These are phyloP conservation scores for Galeopsis tetrahit DNA, from an alignment of 257 asterid species.

Conservation along the genomic window DNA sequence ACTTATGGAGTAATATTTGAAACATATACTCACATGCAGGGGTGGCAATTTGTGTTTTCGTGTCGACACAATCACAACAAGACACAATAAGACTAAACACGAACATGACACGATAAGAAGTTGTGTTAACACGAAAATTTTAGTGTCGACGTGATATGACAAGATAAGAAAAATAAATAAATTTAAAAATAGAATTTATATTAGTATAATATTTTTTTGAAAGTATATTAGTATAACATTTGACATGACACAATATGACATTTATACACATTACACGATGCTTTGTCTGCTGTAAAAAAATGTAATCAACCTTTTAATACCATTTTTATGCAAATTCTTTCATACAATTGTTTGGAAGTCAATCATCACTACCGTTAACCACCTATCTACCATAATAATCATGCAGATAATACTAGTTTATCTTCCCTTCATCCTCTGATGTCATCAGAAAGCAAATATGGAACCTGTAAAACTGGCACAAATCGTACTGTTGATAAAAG, in stretches of 20 bases:
- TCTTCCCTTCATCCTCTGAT: slow-evolving; percentile 33
- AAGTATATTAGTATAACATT: too few species aligned
- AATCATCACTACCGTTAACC: slow-evolving; percentile 23
- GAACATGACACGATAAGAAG: too few species aligned
- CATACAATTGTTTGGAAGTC: slow-evolving; percentile 9
- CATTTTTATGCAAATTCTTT: slow-evolving; percentile 7
- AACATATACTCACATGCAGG: background rate
- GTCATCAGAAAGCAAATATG: slow-evolving; percentile 25
- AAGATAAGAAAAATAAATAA: too few species aligned
- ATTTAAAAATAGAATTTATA: too few species aligned
- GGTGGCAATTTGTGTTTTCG: too few species aligned
- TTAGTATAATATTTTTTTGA: too few species aligned
- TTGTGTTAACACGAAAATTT: too few species aligned
- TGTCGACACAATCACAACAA: too few species aligned
- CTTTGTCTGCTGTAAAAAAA: slow-evolving; percentile 18
- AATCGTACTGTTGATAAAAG: slow-evolving; percentile 27
- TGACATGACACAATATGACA: too few species aligned
- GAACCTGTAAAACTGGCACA: slow-evolving; percentile 26
- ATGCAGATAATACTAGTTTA: slow-evolving; percentile 38
- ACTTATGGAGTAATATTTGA: background rate
- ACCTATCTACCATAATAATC: slow-evolving; percentile 22
- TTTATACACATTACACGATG: too few species aligned
- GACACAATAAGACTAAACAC: too few species aligned
- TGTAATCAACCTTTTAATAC: slow-evolving; percentile 1
- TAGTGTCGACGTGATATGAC: too few species aligned